Evolutionary conservation across 2,329 filamentous ascomycete genomes (phyloP), one percentile per base, ranked within the genome.

Genomic region (Tolypocladium cylindrosporum): DNA sequence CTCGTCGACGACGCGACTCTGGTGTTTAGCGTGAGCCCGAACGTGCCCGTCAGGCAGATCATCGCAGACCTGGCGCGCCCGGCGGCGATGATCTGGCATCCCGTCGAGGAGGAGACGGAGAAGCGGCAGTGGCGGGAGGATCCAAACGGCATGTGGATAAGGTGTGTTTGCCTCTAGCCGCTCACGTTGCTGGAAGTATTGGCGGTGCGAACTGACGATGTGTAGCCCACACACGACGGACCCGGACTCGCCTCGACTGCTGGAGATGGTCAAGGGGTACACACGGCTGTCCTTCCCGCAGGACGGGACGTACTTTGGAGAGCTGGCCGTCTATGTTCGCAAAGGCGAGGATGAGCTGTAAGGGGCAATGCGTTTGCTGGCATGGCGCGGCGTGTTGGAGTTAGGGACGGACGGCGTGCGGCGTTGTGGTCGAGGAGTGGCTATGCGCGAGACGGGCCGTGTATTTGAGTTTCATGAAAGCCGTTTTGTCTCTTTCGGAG

Each of bases 31-130:
- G 51, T 61, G 3, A 9, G 8, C 10, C 61, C 63, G 7, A 60
- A 57, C 14, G 36, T 63, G 19, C 65, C 65, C 5, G 62, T 67
- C 27, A 62, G 59, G 43, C 65, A 67, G 41, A 61, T 67, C 31
- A 48, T 63, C 8, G 54, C 61, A 2, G 65, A 67, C 8, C 36
- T 66, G 27, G 40, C 58, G 19, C 58, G 61, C 40, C 63, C 64
- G 19, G 64, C 61, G 3, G 54, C 60, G 31, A 63, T 64, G 55
- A 58, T 66, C 3, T 65, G 62, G 62, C 19, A 60, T n/a, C 36
- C 11, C 9, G 56, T 62, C 16, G 41, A 52, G 41, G 14, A 39
- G 16, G 11, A 34, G 31, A 31, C 3, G 41, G 48, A 21, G 16
- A 36, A 24, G 31, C n/a, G 24, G 16, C 34, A 40, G 19, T 56